Conservation (phyloP, 371 early-diverging fungal genomes). For the Catenaria anguillulae region DNA sequence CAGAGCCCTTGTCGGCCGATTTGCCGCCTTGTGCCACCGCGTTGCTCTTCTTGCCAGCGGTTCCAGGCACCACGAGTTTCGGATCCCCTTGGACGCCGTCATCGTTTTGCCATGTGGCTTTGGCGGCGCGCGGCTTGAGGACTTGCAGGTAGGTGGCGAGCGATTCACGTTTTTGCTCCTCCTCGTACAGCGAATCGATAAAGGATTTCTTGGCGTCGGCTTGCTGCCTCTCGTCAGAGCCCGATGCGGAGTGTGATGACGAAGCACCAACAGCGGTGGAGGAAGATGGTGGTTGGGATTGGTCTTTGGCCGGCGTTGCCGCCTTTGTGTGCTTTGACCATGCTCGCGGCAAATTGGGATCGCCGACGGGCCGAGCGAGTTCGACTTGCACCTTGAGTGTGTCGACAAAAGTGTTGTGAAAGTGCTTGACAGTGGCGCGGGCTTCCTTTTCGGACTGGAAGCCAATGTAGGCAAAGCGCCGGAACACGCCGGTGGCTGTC, state of each 20-base stretch:
- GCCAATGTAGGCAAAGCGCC: constrained; percentile 85
- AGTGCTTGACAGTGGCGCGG: constrained; percentile 58
- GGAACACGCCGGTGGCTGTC: constrained; percentile 40
- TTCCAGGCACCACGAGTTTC: constrained; percentile 9
- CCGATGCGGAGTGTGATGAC: no score
- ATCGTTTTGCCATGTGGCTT: constrained; percentile 87
- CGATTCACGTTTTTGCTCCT: constrained; percentile 48
- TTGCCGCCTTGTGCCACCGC: constrained; percentile 10
- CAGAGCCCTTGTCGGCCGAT: background rate
- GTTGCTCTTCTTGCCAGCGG: constrained; percentile 9
- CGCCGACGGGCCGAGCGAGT: constrained; percentile 66
- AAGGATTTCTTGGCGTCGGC: constrained; percentile 3
- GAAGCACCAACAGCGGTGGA: no score
- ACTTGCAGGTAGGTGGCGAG: constrained; percentile 79
- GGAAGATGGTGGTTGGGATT: no score
- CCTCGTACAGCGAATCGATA: constrained; percentile 31
- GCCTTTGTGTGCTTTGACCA: constrained; percentile 78
- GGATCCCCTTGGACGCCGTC: constrained; percentile 32
- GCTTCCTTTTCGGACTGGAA: constrained; percentile 74
- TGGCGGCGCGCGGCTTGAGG: constrained; percentile 63
- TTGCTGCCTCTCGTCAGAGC: constrained; percentile 14
- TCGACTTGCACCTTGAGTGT: constrained; percentile 74
- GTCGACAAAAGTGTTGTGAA: constrained; percentile 80
- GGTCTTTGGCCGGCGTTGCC: no score
- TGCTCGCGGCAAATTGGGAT: constrained; percentile 60